Base-by-base conservation (phyloP, 2,329 filamentous ascomycete species). In the Hypoxylon sp. region DNA sequence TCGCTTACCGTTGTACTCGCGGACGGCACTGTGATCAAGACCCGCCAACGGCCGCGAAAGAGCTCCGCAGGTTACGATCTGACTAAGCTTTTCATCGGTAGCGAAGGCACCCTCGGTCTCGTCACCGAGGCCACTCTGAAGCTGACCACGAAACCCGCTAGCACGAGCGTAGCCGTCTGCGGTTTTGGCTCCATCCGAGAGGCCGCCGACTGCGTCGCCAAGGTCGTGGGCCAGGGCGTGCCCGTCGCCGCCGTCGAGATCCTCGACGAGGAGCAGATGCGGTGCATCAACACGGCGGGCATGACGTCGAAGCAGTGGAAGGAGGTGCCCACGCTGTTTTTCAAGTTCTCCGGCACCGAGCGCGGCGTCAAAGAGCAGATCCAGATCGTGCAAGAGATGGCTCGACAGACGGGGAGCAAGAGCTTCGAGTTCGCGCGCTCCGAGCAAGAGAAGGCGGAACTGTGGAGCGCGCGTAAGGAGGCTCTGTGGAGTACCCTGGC, bases 401-500 rank as follows among this genome's bases (percentile, higher is more conserved):
- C 78, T 22, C 69, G 70, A 53, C 76, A 82, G 55, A 79, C 88
- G 1, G 90, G 90, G 40, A 88, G 88, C 77, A 87, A 89, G 76
- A 87, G 86, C 6, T 95, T 97, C 76, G 91, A 95, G 77, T 96
- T 96, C 79, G 94, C 94, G 2, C 87, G 83, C 75, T 90, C 80
- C 76, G 82, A 87, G 65, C 84, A 89, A 30, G 94, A 97, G 82
- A 90, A 91, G 79, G 84, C 86, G 6, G 92, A 95, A 80, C 85
- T 97, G 31, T 97, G 93, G 93, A 91, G 89, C 74, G 93, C 93
- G 22, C 83, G 93, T 49, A 97, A 97, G 81, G 92, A 95, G 80
- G 92, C 92, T 1, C 84, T 97, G 40, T 96, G 93, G 93, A 92
- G 89, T 75, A 90, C 92, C 63, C 90, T 93, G 84, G 88, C 92